A percentile compares a stretch with the other conserved stretches of the same genome.
phyloP scores from a whole-genome alignment of 2,329 filamentous ascomycete species.

The Leptographium galeiforme region DNA sequence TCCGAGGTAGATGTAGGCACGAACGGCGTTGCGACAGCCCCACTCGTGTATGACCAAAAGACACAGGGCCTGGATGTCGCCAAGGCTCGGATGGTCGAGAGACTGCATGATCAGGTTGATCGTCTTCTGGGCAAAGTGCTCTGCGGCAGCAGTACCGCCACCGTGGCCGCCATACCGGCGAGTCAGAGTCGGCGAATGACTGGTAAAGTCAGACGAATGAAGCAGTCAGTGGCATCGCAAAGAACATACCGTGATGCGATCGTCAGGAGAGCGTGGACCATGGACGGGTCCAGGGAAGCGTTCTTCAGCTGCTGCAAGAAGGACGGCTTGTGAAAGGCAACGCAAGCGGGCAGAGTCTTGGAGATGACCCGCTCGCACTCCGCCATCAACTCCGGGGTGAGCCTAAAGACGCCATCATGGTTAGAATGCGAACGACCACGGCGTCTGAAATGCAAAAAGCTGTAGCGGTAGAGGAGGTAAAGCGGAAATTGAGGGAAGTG shows the following conservation, averaged over 20 bases:
- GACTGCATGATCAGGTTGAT: slow-evolving; percentile 43
- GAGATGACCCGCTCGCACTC: slow-evolving; percentile 49
- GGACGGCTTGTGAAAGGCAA: slow-evolving; percentile 50
- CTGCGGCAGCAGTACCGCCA: slow-evolving; percentile 37
- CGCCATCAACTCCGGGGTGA: slow-evolving; percentile 43
- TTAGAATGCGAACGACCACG: background rate
- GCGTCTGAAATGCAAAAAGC: background rate
- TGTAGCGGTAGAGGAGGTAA: too few relatives aligned
- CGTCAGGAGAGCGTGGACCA: slow-evolving; percentile 44
- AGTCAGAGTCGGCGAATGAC: slow-evolving; percentile 42
- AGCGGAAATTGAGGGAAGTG: background rate
- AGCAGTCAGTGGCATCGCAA: background rate
- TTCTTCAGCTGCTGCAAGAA: slow-evolving; percentile 48
- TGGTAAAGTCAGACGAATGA: slow-evolving; percentile 13
- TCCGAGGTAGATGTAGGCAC: slow-evolving; percentile 49
- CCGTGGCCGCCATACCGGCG: slow-evolving; percentile 43
- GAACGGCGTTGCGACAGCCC: slow-evolving; percentile 47
- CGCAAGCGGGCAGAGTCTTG: slow-evolving; percentile 47
- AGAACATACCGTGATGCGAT: slow-evolving; percentile 41
- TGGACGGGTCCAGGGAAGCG: slow-evolving; percentile 38
- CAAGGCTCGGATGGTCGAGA: slow-evolving; percentile 44
- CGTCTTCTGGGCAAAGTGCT: slow-evolving; percentile 46
- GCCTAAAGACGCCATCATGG: slow-evolving; percentile 16
- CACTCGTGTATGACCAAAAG: slow-evolving; percentile 50
- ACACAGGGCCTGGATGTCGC: slow-evolving; percentile 48